These are phyloP conservation scores for Austroboletus eburneus DNA, from an alignment of 768 basidiomycete species.

Conservation along the genomic window DNA sequence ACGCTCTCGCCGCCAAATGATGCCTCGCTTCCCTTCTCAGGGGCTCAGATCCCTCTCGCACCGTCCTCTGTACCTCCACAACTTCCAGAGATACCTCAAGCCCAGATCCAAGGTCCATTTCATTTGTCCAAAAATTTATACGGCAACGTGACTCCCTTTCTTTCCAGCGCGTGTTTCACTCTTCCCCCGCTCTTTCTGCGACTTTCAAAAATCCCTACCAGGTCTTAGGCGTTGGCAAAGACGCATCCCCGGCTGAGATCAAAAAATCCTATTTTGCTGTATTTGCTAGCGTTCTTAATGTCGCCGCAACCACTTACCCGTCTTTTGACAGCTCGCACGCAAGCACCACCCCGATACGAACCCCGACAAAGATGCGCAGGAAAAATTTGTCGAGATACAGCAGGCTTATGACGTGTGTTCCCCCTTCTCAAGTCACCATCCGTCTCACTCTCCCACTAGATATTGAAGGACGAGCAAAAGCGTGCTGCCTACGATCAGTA, in stretches of 20 bases:
- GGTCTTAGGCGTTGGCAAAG: constrained; percentile 82
- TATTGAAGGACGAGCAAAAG: constrained; percentile 92
- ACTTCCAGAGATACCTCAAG: constrained; percentile 7
- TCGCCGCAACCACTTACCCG: constrained; percentile 12
- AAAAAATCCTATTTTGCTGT: constrained; percentile 98
- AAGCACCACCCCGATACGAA: constrained; percentile 99
- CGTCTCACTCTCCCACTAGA: constrained; percentile 44
- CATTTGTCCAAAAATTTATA: constrained; percentile 3
- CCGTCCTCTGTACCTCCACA: constrained; percentile 15
- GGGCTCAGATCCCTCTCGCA: too few relatives aligned
- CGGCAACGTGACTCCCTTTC: constrained; percentile 18
- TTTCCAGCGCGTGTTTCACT: constrained; percentile 70
- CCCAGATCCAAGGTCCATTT: constrained; percentile 39
- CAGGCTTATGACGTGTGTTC: constrained; percentile 88
- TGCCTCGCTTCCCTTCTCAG: constrained; percentile 46
- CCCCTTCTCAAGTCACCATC: constrained; percentile 8
- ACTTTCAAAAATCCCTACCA: constrained; percentile 83
- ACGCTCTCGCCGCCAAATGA: constrained; percentile 38
- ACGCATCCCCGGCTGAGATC: constrained; percentile 82
- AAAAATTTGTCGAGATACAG: constrained; percentile 95
- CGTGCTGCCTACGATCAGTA: constrained; percentile 88
- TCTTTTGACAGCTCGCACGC: constrained; percentile 74
- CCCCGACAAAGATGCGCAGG: constrained; percentile 84
- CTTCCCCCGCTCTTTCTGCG: constrained; percentile 47
- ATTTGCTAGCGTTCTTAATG: constrained; percentile 29